Evolutionary conservation across 495 filamentous ascomycete species (phyloP).

Genomic region (Neurospora tetraspora): DNA sequence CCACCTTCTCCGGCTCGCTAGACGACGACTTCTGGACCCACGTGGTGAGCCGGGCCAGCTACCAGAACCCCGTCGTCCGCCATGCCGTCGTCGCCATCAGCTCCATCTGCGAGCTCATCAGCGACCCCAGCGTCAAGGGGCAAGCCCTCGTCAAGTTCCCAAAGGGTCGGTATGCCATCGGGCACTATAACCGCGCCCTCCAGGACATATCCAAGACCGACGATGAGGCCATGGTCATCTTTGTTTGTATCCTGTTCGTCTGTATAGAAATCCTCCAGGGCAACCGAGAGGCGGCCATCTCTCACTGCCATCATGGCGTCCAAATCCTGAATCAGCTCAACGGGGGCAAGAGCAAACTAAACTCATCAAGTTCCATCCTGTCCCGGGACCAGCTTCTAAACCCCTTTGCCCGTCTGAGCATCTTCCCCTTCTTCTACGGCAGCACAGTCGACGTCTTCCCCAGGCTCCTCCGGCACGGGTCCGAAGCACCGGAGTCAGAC

Average conservation of each 20-base stretch:
- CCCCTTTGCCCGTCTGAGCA: slow-evolving; percentile 24
- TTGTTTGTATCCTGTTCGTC: slow-evolving; percentile 46
- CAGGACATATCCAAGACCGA: slow-evolving; percentile 20
- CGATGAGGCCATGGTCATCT: slow-evolving; percentile 28
- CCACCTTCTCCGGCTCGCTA: slow-evolving; percentile 29
- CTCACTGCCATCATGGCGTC: slow-evolving; percentile 31
- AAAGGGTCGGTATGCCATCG: slow-evolving; percentile 16
- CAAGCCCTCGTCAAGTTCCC: slow-evolving; percentile 6
- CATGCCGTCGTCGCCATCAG: slow-evolving; percentile 42
- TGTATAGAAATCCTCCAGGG: slow-evolving; percentile 44
- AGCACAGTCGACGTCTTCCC: slow-evolving; percentile 15
- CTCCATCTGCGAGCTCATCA: slow-evolving; percentile 22
- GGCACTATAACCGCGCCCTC: slow-evolving; percentile 27
- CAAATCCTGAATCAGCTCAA: slow-evolving; percentile 18
- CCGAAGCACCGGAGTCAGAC: background rate
- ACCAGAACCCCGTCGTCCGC: slow-evolving; percentile 42
- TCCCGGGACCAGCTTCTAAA: slow-evolving; percentile 21
- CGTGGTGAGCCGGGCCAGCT: slow-evolving; percentile 39
- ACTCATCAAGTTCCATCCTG: slow-evolving; percentile 12
- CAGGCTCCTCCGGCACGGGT: background rate
- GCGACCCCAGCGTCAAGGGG: slow-evolving; percentile 8
- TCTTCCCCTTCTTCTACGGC: slow-evolving; percentile 28
- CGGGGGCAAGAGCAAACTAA: background rate
- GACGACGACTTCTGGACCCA: slow-evolving; percentile 45
- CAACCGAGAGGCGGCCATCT: slow-evolving; percentile 30